Percentiles rank a stretch among this genome's conserved stretches.
These are phyloP conservation scores for Kandelia obovata DNA, from an alignment of 345 rosid species.

Conservation along the genomic window DNA sequence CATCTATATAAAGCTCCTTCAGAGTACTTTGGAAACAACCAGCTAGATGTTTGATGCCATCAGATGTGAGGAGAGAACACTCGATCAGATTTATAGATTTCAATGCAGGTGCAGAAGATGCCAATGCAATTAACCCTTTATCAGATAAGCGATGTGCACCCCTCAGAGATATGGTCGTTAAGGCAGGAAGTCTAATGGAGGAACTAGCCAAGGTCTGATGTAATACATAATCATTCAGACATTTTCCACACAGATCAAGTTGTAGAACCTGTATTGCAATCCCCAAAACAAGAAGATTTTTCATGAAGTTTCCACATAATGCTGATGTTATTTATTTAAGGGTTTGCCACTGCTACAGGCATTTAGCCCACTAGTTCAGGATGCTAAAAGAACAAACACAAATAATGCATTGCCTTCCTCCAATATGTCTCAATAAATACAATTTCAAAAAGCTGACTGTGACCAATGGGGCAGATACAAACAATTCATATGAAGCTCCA, in stretches of 20 bases:
- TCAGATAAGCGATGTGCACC: slow-evolving; percentile 48
- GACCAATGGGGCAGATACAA: no score
- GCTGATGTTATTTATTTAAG: not conserved
- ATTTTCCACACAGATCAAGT: slow-evolving; percentile 43
- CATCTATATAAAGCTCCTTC: slow-evolving; percentile 45
- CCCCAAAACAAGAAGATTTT: slow-evolving; percentile 10
- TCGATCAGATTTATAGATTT: slow-evolving; percentile 41
- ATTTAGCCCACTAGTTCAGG: not conserved
- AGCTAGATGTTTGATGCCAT: slow-evolving; percentile 31
- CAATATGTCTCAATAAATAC: not conserved
- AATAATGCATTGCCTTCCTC: not conserved
- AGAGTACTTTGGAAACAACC: slow-evolving; percentile 25
- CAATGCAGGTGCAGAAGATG: slow-evolving; percentile 38
- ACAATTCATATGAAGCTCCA: no score
- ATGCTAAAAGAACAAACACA: not conserved
- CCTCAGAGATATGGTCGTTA: slow-evolving; percentile 38
- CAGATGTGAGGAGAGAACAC: slow-evolving; percentile 40
- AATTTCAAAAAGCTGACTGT: not conserved
- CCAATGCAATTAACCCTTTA: slow-evolving; percentile 26
- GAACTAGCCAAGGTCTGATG: slow-evolving; percentile 22
- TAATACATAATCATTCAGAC: slow-evolving; percentile 33
- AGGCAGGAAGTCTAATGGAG: slow-evolving; percentile 24
- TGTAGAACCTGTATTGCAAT: slow-evolving; percentile 36
- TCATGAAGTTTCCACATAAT: not conserved
- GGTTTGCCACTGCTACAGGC: not conserved